phyloP scores from a whole-genome alignment of 257 asterid species.

The Ilex aquifolium region DNA sequence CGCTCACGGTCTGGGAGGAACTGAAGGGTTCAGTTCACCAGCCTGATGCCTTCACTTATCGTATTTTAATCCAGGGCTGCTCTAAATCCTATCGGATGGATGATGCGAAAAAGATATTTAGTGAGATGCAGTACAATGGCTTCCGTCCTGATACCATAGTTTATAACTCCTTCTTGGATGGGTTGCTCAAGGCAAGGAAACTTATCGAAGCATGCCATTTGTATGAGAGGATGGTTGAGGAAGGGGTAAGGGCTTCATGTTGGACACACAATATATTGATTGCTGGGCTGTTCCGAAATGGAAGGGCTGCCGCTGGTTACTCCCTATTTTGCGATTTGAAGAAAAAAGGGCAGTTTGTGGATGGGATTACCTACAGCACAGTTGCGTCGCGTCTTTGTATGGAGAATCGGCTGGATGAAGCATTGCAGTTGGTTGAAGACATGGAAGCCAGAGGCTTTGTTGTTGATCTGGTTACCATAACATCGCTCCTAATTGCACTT shows the following conservation, averaged over 20 bases:
- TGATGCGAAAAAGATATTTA: slow-evolving; percentile 62
- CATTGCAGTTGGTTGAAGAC: slow-evolving; percentile 77
- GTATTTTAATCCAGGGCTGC: slow-evolving; percentile 81
- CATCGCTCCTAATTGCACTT: slow-evolving; percentile 60
- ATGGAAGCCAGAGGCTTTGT: slow-evolving; percentile 82
- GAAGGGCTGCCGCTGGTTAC: slow-evolving; percentile 77
- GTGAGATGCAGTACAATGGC: slow-evolving; percentile 72
- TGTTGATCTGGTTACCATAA: slow-evolving; percentile 74
- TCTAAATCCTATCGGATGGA: slow-evolving; percentile 56
- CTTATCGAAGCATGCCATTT: slow-evolving; percentile 73
- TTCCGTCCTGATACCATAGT: slow-evolving; percentile 54
- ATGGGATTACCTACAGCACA: slow-evolving; percentile 72
- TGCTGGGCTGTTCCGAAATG: slow-evolving; percentile 76
- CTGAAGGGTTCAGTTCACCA: slow-evolving; percentile 73
- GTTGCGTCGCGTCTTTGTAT: slow-evolving; percentile 61
- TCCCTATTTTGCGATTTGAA: slow-evolving; percentile 78
- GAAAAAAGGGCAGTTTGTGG: slow-evolving; percentile 70
- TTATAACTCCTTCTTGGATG: slow-evolving; percentile 81
- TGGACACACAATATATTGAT: slow-evolving; percentile 90
- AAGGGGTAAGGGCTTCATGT: slow-evolving; percentile 69
- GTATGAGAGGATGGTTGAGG: slow-evolving; percentile 82
- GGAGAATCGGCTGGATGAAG: slow-evolving; percentile 62
- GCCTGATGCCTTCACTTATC: slow-evolving; percentile 78
- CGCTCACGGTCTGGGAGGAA: slow-evolving; percentile 80
- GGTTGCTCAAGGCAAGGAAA: slow-evolving; percentile 76